Conservation (phyloP, 2,329 filamentous ascomycete genomes). For the Camillea tinctor region DNA sequence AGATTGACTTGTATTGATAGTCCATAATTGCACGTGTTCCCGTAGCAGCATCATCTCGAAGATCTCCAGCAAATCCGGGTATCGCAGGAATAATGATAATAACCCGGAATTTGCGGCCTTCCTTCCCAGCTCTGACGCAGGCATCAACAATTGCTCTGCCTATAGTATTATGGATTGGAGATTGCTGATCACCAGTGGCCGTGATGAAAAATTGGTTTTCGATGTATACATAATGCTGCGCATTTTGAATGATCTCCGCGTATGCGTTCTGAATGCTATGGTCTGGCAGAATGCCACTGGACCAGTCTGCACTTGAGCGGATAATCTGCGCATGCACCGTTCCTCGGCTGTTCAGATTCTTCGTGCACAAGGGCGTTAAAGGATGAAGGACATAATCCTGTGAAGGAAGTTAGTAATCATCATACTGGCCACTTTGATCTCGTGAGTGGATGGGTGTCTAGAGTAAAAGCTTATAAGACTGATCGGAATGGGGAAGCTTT, state of each 20-base stretch:
- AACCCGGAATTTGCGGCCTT: conserved; percentile 83
- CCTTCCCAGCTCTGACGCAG: conserved; percentile 75
- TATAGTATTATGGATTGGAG: conserved; percentile 83
- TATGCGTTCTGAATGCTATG: conserved; percentile 89
- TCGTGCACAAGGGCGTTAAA: conserved; percentile 64
- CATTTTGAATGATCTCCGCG: conserved; percentile 77
- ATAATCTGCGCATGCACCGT: conserved; percentile 80
- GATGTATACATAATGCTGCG: conserved; percentile 93
- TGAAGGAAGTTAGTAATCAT: too few relatives aligned
- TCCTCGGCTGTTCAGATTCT: conserved; percentile 63
- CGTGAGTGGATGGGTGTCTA: too few relatives aligned
- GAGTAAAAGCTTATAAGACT: too few relatives aligned
- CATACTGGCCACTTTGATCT: too few relatives aligned
- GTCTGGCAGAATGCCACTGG: conserved; percentile 81
- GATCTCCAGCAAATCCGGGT: conserved; percentile 89
- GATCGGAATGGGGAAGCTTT: too few relatives aligned
- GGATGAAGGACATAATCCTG: conserved; percentile 79
- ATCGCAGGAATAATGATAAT: conserved; percentile 90
- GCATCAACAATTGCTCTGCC: conserved; percentile 90
- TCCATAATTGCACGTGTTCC: conserved; percentile 97
- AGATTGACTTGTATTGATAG: conserved; percentile 96
- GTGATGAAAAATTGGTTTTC: conserved; percentile 99
- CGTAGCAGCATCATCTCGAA: conserved; percentile 76
- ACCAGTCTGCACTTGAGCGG: conserved; percentile 92
- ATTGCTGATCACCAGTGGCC: conserved; percentile 84